These are phyloP conservation scores for Alternaria dauci DNA, from an alignment of 2,329 filamentous ascomycete genomes.

Conservation along the genomic window DNA sequence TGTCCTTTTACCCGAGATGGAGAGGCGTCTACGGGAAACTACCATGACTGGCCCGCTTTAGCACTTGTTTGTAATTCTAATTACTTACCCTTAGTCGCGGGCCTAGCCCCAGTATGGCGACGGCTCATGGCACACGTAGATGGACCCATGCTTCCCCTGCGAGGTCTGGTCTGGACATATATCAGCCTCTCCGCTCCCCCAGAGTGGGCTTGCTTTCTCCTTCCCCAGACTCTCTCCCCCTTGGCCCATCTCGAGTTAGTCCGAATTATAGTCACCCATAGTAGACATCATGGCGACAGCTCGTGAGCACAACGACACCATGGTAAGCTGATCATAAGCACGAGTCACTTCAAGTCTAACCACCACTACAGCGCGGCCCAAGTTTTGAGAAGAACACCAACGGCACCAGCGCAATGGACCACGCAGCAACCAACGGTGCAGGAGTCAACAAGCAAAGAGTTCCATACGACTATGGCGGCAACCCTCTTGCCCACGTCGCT, in stretches of 20 bases:
- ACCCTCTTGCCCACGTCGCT: constrained; percentile 60
- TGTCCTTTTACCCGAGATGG: constrained; percentile 48
- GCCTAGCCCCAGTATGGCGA: constrained; percentile 32
- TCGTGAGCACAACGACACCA: constrained; percentile 46
- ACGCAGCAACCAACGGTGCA: constrained; percentile 45
- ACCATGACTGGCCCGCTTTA: constrained; percentile 41
- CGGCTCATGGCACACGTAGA: constrained; percentile 46
- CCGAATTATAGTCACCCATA: constrained; percentile 9
- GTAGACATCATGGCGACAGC: constrained; percentile 53
- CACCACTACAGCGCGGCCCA: constrained; percentile 29
- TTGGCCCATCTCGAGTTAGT: constrained; percentile 2
- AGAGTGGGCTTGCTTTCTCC: constrained; percentile 24
- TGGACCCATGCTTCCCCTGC: constrained; percentile 35
- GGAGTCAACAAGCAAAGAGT: constrained; percentile 49
- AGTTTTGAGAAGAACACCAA: constrained; percentile 39
- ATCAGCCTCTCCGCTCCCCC: constrained; percentile 43
- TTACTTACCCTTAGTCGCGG: constrained; percentile 33
- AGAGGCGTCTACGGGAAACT: constrained; percentile 39
- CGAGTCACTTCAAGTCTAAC: constrained; percentile 16
- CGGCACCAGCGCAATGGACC: constrained; percentile 50
- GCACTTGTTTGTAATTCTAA: constrained; percentile 41
- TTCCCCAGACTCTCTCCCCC: constrained; percentile 36
- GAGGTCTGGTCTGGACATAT: constrained; percentile 38
- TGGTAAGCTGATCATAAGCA: constrained; percentile 32
- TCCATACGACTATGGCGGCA: constrained; percentile 61